A percentile compares a stretch with the other conserved stretches of the same genome.
phyloP scores from a whole-genome alignment of 306 rosid species.

The Purshia tridentata region DNA sequence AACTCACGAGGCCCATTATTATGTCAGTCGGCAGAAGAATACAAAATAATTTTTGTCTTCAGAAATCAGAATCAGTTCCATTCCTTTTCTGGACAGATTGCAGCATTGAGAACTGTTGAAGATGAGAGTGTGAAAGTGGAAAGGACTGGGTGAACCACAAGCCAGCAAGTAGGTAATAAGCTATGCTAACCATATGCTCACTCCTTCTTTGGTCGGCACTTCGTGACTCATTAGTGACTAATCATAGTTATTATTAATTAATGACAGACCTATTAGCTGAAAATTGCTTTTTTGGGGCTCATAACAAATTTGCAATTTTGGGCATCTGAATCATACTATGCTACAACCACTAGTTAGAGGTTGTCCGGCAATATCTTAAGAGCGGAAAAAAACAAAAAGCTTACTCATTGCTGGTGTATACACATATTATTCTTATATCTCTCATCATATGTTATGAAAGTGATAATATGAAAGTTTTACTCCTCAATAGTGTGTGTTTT shows the following conservation, averaged over 20 bases:
- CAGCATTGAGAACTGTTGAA: background rate
- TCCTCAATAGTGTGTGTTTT: background rate
- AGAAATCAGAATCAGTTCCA: background rate
- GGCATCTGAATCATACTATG: background rate
- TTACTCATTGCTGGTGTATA: too few relatives aligned
- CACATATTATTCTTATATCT: too few relatives aligned
- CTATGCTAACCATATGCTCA: background rate
- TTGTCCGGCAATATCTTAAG: background rate
- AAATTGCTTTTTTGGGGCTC: background rate
- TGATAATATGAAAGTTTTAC: too few relatives aligned
- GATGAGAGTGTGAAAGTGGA: background rate
- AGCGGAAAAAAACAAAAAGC: too few relatives aligned
- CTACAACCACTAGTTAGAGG: background rate
- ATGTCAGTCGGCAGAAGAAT: background rate
- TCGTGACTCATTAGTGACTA: background rate
- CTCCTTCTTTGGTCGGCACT: background rate
- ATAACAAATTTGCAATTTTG: background rate
- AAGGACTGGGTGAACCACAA: conserved; percentile 10
- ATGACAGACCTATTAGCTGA: background rate
- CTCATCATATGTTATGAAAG: too few relatives aligned
- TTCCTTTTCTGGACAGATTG: background rate
- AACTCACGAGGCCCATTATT: background rate
- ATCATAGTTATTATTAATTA: background rate
- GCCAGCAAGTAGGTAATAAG: background rate
- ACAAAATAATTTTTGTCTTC: background rate